phyloP scores from a whole-genome alignment of 106 monocot genomes.

The Triglochin maritima region DNA sequence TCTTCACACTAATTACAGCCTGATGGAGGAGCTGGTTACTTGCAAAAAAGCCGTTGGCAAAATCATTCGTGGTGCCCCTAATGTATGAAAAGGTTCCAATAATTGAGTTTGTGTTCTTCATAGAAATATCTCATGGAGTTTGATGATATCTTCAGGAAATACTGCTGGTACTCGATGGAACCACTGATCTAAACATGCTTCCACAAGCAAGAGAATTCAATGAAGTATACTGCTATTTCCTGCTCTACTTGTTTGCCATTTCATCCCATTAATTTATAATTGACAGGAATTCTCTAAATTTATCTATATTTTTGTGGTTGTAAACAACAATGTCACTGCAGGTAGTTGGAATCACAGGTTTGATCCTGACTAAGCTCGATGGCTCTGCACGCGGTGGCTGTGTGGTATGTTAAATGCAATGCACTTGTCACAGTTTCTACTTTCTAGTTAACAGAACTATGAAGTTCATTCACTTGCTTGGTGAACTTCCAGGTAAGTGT shows the following conservation, averaged over 20 bases:
- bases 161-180: slow-evolving; percentile 89
- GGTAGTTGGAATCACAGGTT: slow-evolving; percentile 90
- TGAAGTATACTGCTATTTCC: slow-evolving; percentile 38
- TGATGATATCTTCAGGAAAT: slow-evolving; percentile 46
- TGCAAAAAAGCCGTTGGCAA: slow-evolving; percentile 91
- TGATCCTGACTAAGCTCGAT: slow-evolving; percentile 87
- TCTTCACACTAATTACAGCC: slow-evolving; percentile 83
- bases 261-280: neutral
- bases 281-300: neutral
- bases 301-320: neutral
- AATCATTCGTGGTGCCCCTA: slow-evolving; percentile 71
- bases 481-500: slow-evolving; percentile 65
- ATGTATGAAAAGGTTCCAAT: slow-evolving; percentile 41
- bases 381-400: slow-evolving; percentile 95
- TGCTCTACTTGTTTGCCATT: neutral
- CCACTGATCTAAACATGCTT: slow-evolving; percentile 92
- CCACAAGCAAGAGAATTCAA: slow-evolving; percentile 96
- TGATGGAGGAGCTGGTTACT: slow-evolving; percentile 92
- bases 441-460: neutral
- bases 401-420: slow-evolving; percentile 46
- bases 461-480: neutral
- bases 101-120: neutral
- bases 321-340: slow-evolving; percentile 8
- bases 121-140: neutral
- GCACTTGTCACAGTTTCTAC: neutral